Base-by-base conservation (phyloP, 352 stramenopile genomes). In the Phytopythium cucurbitacearum region DNA sequence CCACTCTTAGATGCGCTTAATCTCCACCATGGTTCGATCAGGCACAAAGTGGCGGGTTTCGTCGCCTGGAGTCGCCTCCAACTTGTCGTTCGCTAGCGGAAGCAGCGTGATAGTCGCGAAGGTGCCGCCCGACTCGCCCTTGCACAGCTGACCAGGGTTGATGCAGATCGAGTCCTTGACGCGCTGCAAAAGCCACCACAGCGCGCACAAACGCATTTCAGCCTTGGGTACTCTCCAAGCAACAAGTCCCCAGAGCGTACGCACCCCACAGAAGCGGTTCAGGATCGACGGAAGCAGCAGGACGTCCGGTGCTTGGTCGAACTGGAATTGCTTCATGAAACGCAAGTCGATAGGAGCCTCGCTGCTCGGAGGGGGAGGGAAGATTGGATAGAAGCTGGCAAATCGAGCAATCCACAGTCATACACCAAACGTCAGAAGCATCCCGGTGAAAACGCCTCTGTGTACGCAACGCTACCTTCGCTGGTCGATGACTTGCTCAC, bases 251-350 rank as follows among this genome's bases (percentile, higher is more conserved):
- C 16, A 13, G 12, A 28, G 15, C 7, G 16, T 40, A 84, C 81
- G 55, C 79, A 94, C 85, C 40, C 85, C 85, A 69, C 78, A 91
- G 60, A 94, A 94, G 4, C 82, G 85, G 50, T 91, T 92, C 36
- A 99, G 73, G 52, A 96, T 97, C 4, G 94, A 98, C 33, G 96
- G 96, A 15, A 98, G 63, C 48, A 99, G 71, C 38, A 99, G 66
- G 16, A 99, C 71, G 69, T 99, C 97, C 0, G 97, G 97, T 1
- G 83, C 95, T 40, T 90, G 69, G 32, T 94, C 85, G 48, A 99
- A 92, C 57, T 89, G 71, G 59, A 91, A 98, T 51, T 97, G 69
- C 39, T 94, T 81, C 62, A 94, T 87, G 58, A 97, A 93, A 21
- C 87, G 79, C 41, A 98, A 63, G 64, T 99, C 96, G 48, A 98